Evolutionary conservation across 371 early-diverging fungal species (phyloP).

Genomic region (Mortierella sp.): DNA sequence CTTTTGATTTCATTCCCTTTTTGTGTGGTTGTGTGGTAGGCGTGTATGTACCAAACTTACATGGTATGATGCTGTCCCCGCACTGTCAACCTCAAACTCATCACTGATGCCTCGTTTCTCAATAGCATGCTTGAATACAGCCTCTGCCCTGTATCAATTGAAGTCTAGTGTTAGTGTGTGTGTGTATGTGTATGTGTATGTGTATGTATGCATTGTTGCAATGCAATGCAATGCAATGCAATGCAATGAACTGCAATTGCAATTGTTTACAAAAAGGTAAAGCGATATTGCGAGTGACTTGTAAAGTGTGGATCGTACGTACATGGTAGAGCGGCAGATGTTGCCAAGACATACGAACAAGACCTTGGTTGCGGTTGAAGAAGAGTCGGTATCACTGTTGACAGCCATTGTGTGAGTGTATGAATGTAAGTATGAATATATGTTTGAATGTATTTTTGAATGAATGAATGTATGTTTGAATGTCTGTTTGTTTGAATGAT

Average conservation of each 20-base stretch:
- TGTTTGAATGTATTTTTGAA: too few relatives aligned
- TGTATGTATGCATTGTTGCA: neutral
- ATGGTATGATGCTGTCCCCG: constrained; percentile 90
- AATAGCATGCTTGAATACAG: constrained; percentile 87
- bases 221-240: too few relatives aligned
- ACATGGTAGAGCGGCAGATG: constrained; percentile 81
- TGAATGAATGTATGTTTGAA: too few relatives aligned
- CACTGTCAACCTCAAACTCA: constrained; percentile 86
- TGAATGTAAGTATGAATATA: too few relatives aligned
- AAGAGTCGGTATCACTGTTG: neutral
- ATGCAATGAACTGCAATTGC: neutral
- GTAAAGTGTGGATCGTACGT: neutral
- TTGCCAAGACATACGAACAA: constrained; percentile 90
- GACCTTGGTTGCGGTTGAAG: constrained; percentile 58
- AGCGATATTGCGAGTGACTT: too few relatives aligned
- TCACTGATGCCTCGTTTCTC: constrained; percentile 66
- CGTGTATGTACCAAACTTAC: constrained; percentile 49
- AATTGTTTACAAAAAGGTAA: neutral
- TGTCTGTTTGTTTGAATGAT: too few relatives aligned
- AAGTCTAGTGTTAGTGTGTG: neutral
- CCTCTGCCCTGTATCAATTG: constrained; percentile 85
- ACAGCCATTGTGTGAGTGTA: neutral
- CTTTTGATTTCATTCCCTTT: too few relatives aligned
- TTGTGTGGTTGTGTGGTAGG: too few relatives aligned
- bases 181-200: neutral